Conservation (phyloP, 192 early-diverging fungal species). For the Coemansia umbellata region DNA sequence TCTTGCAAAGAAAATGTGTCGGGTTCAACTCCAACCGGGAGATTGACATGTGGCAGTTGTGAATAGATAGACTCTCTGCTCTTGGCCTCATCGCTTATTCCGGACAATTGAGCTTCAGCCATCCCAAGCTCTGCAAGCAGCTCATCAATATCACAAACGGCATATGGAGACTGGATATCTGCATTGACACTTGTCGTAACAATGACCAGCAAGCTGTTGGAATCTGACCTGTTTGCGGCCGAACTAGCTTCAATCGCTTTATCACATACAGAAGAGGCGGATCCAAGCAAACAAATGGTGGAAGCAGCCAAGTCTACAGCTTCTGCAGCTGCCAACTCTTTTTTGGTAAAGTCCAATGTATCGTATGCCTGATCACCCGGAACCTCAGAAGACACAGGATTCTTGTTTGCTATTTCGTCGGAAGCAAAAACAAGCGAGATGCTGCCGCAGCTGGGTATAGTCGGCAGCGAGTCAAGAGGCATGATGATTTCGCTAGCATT, state of each 20-base stretch:
- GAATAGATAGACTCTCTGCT: slow-evolving; percentile 1
- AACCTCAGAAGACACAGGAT: too few relatives aligned
- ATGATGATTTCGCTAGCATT: background rate
- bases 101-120: slow-evolving; percentile 6
- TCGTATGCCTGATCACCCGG: too few relatives aligned
- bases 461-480: background rate
- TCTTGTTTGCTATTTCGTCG: too few relatives aligned
- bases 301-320: too few relatives aligned
- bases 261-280: too few relatives aligned
- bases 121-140: slow-evolving; percentile 25
- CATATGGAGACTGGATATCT: slow-evolving; percentile 17
- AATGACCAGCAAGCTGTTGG: background rate
- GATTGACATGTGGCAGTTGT: background rate
- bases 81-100: background rate
- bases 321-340: too few relatives aligned
- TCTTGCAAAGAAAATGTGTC: slow-evolving; percentile 29
- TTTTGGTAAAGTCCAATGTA: too few relatives aligned
- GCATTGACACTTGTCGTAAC: background rate
- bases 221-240: background rate
- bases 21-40: background rate
- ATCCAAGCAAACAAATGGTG: too few relatives aligned
- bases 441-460: too few relatives aligned
- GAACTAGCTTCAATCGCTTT: too few relatives aligned
- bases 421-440: too few relatives aligned
- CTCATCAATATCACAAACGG: slow-evolving; percentile 33